Evolutionary conservation across 306 rosid genomes (phyloP).

Genomic region (cucumber (Cucumis sativus)): DNA sequence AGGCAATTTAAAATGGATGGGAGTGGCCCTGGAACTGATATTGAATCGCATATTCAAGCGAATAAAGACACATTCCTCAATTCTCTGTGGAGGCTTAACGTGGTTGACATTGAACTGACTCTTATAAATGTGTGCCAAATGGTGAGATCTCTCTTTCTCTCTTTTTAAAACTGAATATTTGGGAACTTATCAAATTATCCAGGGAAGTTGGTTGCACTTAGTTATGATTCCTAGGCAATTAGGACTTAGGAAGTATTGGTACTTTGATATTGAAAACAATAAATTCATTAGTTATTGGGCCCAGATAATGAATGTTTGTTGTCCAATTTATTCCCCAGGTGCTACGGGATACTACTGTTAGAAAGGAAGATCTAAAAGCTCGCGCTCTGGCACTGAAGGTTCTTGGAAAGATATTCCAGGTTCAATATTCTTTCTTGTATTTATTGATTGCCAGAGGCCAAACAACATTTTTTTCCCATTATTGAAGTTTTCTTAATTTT

Average conservation of each 20-base stretch:
- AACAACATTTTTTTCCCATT: neutral
- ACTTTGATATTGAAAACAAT: neutral
- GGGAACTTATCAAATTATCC: neutral
- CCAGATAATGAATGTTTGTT: neutral
- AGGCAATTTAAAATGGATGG: slow-evolving; percentile 53
- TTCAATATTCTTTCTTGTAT: slow-evolving; percentile 8
- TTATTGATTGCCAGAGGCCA: neutral
- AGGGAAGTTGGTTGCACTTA: neutral
- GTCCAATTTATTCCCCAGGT: slow-evolving; percentile 40
- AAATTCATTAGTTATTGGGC: neutral
- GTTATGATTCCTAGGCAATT: neutral
- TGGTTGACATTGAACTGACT: slow-evolving; percentile 87
- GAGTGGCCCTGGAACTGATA: slow-evolving; percentile 34
- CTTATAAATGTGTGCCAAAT: slow-evolving; percentile 80
- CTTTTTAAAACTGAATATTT: neutral
- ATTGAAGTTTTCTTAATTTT: neutral
- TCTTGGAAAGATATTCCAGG: slow-evolving; percentile 82
- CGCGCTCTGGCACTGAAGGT: slow-evolving; percentile 71
- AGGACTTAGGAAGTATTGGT: neutral
- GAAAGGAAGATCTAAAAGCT: slow-evolving; percentile 73
- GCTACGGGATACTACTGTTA: slow-evolving; percentile 47
- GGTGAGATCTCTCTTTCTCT: slow-evolving; percentile 36
- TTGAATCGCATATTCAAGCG: slow-evolving; percentile 53
- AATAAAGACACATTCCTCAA: slow-evolving; percentile 65
- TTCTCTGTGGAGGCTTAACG: slow-evolving; percentile 90